Base-by-base conservation (phyloP, 2,329 filamentous ascomycete genomes). In the Beauveria sp. region DNA sequence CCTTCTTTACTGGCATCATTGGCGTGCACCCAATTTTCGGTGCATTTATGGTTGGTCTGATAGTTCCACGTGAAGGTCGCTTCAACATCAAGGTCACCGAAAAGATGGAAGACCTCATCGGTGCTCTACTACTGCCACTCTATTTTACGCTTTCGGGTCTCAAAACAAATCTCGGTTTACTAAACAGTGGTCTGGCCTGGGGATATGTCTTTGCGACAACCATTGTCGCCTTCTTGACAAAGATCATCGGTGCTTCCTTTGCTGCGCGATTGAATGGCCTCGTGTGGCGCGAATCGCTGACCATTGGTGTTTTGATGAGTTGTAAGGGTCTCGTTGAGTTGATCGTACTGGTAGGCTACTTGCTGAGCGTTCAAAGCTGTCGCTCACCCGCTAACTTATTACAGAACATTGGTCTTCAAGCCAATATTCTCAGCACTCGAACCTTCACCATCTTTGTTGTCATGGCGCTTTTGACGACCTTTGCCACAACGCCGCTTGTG, bases 361-460 rank as follows among this genome's bases (percentile, higher is more conserved):
- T 16, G 5, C 12, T 24, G 24, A 12, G 51, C 1, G 14, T 37
- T 16, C 12, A 5, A n/a, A 57, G 7, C 14, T 6, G 4, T 12
- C 26, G 3, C 1, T 34, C 26, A 14, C 58, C 59, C 20, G 61
- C 55, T 20, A 20, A 60, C 7, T 5, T 58, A 5, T 55, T 37
- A 3, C 24, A 84, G 82, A 85, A 85, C 66, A 84, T 97, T 67
- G 91, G 92, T 50, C 80, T 92, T 2, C 87, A 93, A 76, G 91
- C 92, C 22, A 85, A 84, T 41, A 96, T 96, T 63, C 79, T 96
- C 20, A 92, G 89, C 62, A 82, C 81, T 0, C 80, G 89, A 18
- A 96, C 91, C 0, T 96, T 96, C 68, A 96, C 92, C 57, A 96
- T 96, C 59, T 96, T 96, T 67, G 91, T 96, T 24, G 89, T 96